These are phyloP conservation scores for Teunomyces tritomae DNA, from an alignment of 805 yeast species.

Conservation along the genomic window DNA sequence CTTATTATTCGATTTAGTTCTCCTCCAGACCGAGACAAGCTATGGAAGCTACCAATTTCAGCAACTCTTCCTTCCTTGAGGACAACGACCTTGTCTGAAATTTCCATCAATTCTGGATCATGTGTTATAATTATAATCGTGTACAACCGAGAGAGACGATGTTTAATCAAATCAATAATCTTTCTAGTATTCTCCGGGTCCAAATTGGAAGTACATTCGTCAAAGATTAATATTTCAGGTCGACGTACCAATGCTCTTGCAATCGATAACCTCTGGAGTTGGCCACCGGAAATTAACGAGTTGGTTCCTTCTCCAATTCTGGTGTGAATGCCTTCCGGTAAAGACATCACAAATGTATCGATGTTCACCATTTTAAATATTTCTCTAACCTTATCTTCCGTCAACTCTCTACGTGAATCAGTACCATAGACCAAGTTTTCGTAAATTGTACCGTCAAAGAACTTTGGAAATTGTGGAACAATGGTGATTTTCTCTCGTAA, in stretches of 20 bases:
- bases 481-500: slow-evolving; percentile 58
- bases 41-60: slow-evolving; percentile 43
- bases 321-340: slow-evolving; percentile 62
- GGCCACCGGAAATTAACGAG: slow-evolving; percentile 79
- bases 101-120: slow-evolving; percentile 59
- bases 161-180: slow-evolving; percentile 49
- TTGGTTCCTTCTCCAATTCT: slow-evolving; percentile 48
- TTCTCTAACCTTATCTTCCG: slow-evolving; percentile 30
- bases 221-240: slow-evolving; percentile 69
- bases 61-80: slow-evolving; percentile 47
- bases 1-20: slow-evolving; percentile 18
- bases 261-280: slow-evolving; percentile 78
- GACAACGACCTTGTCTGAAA: slow-evolving; percentile 50
- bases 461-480: slow-evolving; percentile 71
- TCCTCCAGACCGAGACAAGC: slow-evolving; percentile 22
- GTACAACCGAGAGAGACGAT: slow-evolving; percentile 26
- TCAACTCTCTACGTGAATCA: slow-evolving; percentile 9
- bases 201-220: slow-evolving; percentile 87
- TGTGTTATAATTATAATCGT: slow-evolving; percentile 72
- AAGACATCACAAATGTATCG: slow-evolving; percentile 48
- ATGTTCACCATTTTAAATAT: slow-evolving; percentile 49
- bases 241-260: slow-evolving; percentile 74
- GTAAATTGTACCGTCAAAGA: slow-evolving; percentile 70
- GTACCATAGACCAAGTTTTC: slow-evolving; percentile 70
- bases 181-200: slow-evolving; percentile 59